Base-by-base conservation (phyloP, 2,329 filamentous ascomycete genomes). In the Tolypocladium paradoxum region DNA sequence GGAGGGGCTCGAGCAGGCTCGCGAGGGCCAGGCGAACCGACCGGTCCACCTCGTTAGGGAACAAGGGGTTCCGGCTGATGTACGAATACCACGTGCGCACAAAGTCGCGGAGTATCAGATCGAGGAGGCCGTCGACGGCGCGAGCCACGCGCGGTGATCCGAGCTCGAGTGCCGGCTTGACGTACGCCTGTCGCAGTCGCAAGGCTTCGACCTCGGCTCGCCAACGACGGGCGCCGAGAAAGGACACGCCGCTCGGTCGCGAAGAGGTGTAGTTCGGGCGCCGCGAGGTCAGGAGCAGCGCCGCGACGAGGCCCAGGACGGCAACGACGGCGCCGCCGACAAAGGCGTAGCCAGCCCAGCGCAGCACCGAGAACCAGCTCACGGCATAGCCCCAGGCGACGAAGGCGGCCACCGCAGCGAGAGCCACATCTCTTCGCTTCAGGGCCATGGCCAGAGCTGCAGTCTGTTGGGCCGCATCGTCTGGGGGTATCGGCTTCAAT, bases 341-440 rank as follows among this genome's bases (percentile, higher is more conserved):
- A 68, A 97, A 90, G 61, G 91, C 89, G 70, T 95, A 88, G 62
- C 87, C 88, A 43, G 88, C 77, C 79, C 88, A 95, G 68, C 90
- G 89, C 60, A 97, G 75, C 55, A 83, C 74, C 33, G 92, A 90
- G 62, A 90, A 76, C 84, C 87, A 95, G 73, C 87, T 84, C 60
- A 89, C 85, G 55, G 86, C 79, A 68, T 91, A 85, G 57, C 88
- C 88, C 92, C 92, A 97, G 67, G 89, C 85, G 68, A 96, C 76
- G 70, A 96, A 89, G 68, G 77, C 79, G 69, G 78, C 83, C 67
- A 86, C 69, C 68, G 78, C 79, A 68, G 83, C 83, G 70, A 87
- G 69, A 68, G 82, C 77, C 69, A 84, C 77, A 79, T 90, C 79
- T 77, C 81, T 83, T 73, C 82, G 81, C 76, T 82, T 82, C 74